Evolutionary conservation across 176 grass and related monocot species (phyloP), one percentile per base, ranked within the genome.

Genomic region (Bothriochloa decipiens): DNA sequence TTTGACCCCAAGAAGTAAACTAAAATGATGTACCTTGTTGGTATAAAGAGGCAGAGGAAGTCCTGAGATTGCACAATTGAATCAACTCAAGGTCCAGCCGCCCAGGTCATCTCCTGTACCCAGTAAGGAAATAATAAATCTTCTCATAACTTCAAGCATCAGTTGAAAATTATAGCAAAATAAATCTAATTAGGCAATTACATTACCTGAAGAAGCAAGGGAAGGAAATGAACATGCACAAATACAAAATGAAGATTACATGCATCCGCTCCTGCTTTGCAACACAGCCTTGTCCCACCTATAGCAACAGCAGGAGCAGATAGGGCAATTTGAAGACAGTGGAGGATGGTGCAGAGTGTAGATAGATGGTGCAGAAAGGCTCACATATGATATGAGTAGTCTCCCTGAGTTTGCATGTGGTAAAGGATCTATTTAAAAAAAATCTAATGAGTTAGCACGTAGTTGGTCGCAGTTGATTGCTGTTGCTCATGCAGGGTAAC

Each of bases 51-150:
- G 49, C 5, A 49, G 12, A 47, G 13, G 13, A 52, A 52, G 5
- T 52, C 16, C 49, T 52, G 15, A 52, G 49, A 52, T 52, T 52
- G 49, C 49, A 52, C 46, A 49, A 49, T 16, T 16, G 14, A 49
- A 58, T 58, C 53, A 58, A 58, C 8, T 58, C 20, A 58, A 58
- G 53, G 16, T 58, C 20, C 53, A 58, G 53, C 18, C 18, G 8
- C n/a, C 18, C 53, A n/a, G 18, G 53, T 58, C 53, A 58, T n/a
- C 52, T 57, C 18, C 17, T n/a, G 18, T 58, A 58, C 53, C 18
- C 53, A 58, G 53, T 55, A 58, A 58, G 53, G 53, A 58, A 58
- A 58, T 58, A 58, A 58, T 58, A n/a, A 58, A 58, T 58, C 53
- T 22, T 18, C 7, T 10, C 53, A 58, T 58, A n/a, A 58, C 20